Percentiles rank a stretch among this genome's conserved stretches.
These are phyloP conservation scores for Nakazawaea ernobii DNA, from an alignment of 805 yeast genomes.

Conservation along the genomic window DNA sequence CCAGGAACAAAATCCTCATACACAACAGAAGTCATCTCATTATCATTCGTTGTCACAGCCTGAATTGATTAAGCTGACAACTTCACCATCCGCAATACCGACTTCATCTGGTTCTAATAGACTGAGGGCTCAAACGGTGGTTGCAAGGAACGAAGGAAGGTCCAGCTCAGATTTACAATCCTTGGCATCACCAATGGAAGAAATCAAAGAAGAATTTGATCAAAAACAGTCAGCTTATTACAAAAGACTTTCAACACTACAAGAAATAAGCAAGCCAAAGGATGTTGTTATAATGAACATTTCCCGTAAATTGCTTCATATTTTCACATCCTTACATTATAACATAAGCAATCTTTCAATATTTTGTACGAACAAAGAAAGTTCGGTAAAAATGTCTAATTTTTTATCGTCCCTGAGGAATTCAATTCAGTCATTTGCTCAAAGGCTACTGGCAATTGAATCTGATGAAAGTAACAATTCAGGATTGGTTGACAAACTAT, in stretches of 20 bases:
- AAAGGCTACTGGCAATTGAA: slow-evolving; percentile 46
- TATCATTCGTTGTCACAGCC: slow-evolving; percentile 9
- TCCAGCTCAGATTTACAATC: background rate
- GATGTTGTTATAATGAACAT: slow-evolving; percentile 27
- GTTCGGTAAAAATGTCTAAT: slow-evolving; percentile 49
- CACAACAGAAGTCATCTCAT: background rate
- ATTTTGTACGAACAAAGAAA: slow-evolving; percentile 50
- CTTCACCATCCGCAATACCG: background rate
- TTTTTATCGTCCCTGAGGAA: slow-evolving; percentile 45
- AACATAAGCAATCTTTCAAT: slow-evolving; percentile 51
- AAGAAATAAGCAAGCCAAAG: slow-evolving; percentile 31
- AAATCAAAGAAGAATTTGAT: slow-evolving; percentile 29
- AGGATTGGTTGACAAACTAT: slow-evolving; percentile 24
- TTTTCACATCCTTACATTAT: slow-evolving; percentile 61
- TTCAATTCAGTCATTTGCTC: slow-evolving; percentile 52
- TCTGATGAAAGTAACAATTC: slow-evolving; percentile 25
- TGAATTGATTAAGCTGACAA: background rate
- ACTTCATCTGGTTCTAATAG: slow-evolving; percentile 6
- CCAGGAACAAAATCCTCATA: background rate
- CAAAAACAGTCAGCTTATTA: slow-evolving; percentile 58
- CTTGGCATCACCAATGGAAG: slow-evolving; percentile 2
- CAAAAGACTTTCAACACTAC: slow-evolving; percentile 57
- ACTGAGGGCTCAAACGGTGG: slow-evolving; percentile 9
- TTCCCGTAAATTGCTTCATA: slow-evolving; percentile 56
- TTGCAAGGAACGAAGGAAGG: background rate